Percentiles rank a stretch among this genome's conserved stretches.
Evolutionary conservation across 1,139 yeast species (phyloP).

Genomic region (Arxiozyma heterogenica): DNA sequence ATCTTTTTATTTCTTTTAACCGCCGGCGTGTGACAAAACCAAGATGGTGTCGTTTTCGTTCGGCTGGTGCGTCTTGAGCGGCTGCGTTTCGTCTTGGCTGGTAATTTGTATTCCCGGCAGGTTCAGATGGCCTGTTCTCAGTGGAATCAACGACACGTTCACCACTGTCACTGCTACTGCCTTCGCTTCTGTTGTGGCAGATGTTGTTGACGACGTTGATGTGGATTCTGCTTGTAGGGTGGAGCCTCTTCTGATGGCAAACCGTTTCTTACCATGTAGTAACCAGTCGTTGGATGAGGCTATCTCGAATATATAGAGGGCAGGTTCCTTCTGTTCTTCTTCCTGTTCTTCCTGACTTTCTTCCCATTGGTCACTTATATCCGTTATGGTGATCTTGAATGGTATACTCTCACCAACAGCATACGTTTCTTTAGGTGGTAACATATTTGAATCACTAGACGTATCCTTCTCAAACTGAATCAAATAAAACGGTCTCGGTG

Average conservation of each 20-base stretch:
- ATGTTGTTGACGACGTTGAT: too few relatives aligned
- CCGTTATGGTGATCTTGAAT: conserved; percentile 14
- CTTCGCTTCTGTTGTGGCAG: too few relatives aligned
- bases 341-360: neutral
- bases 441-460: neutral
- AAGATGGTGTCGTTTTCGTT: conserved; percentile 62
- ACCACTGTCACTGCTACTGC: too few relatives aligned
- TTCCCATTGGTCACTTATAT: conserved; percentile 19
- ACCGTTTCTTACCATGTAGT: conserved; percentile 26
- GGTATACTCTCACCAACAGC: conserved; percentile 18
- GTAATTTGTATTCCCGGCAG: conserved; percentile 56
- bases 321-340: too few relatives aligned
- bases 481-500: conserved; percentile 17
- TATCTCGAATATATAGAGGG: conserved; percentile 17
- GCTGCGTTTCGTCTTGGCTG: conserved; percentile 27
- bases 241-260: conserved; percentile 6
- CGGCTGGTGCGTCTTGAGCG: conserved; percentile 51
- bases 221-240: too few relatives aligned
- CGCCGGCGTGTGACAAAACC: conserved; percentile 28
- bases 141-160: conserved; percentile 53
- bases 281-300: conserved; percentile 28
- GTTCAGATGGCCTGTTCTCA: conserved; percentile 61
- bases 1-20: too few relatives aligned
- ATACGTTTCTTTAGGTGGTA: neutral
- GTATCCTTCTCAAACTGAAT: conserved; percentile 11